A percentile compares a stretch with the other conserved stretches of the same genome.
phyloP scores from a whole-genome alignment of 2,329 filamentous ascomycete genomes.

The Triangularia verruculosa region DNA sequence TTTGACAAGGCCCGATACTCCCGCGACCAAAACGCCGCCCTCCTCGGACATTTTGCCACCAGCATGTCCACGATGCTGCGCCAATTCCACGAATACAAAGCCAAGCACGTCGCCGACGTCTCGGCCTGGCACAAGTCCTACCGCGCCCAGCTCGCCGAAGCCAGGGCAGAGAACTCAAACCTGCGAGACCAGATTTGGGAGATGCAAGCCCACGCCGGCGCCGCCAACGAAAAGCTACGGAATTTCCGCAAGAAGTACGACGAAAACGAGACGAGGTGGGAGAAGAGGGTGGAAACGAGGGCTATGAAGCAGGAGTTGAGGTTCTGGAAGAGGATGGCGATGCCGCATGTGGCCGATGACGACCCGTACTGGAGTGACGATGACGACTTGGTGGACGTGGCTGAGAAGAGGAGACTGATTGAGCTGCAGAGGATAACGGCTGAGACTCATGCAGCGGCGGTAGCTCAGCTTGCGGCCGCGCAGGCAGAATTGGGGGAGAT shows the following conservation, averaged over 20 bases:
- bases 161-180: conserved; percentile 60
- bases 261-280: conserved; percentile 53
- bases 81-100: conserved; percentile 65
- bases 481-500: conserved; percentile 11
- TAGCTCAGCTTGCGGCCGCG: conserved; percentile 23
- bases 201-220: conserved; percentile 59
- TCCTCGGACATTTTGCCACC: conserved; percentile 57
- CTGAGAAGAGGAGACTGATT: conserved; percentile 55
- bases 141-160: conserved; percentile 61
- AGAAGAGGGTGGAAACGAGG: conserved; percentile 50
- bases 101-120: conserved; percentile 59
- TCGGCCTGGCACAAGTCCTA: conserved; percentile 65
- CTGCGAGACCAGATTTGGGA: conserved; percentile 65
- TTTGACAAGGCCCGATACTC: conserved; percentile 60
- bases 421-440: conserved; percentile 49
- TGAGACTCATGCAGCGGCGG: conserved; percentile 33
- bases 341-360: conserved; percentile 58
- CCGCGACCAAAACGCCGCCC: conserved; percentile 58
- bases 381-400: conserved; percentile 60
- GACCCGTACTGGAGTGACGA: conserved; percentile 63
- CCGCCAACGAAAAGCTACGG: conserved; percentile 56
- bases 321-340: conserved; percentile 65
- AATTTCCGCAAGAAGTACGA: conserved; percentile 55
- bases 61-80: conserved; percentile 57
- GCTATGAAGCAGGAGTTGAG: conserved; percentile 57